phyloP scores from a whole-genome alignment of 345 rosid species.

The Euphorbia lathyris region DNA sequence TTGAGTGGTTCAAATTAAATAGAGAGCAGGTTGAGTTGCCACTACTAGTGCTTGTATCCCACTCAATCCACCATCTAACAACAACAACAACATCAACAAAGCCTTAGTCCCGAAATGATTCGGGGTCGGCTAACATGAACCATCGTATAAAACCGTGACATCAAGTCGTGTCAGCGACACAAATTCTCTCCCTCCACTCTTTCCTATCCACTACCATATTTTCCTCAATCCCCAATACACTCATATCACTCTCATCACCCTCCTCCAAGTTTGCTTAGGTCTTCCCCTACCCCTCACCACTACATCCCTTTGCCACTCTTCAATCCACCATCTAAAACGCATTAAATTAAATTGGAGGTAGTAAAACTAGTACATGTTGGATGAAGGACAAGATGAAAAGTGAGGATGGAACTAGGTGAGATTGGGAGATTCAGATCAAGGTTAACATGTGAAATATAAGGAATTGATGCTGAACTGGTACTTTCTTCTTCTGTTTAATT shows the following conservation, averaged over 20 bases:
- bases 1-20: background rate
- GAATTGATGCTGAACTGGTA: background rate
- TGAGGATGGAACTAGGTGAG: background rate
- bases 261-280: too few relatives aligned
- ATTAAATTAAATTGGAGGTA: background rate
- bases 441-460: background rate
- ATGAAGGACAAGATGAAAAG: background rate
- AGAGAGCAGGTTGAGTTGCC: background rate
- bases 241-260: too few relatives aligned
- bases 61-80: background rate
- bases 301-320: too few relatives aligned
- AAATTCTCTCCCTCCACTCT: too few relatives aligned
- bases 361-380: background rate
- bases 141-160: too few relatives aligned
- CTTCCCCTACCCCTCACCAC: too few relatives aligned
- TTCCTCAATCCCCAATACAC: too few relatives aligned
- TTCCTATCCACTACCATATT: too few relatives aligned
- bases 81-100: too few relatives aligned
- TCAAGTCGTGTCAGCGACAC: too few relatives aligned
- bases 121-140: too few relatives aligned
- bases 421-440: background rate
- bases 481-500: background rate
- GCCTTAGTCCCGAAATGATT: too few relatives aligned
- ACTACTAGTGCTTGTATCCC: background rate
- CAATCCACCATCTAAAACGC: background rate